phyloP scores from a whole-genome alignment of 345 rosid species.

The Anastatica hierochuntica region DNA sequence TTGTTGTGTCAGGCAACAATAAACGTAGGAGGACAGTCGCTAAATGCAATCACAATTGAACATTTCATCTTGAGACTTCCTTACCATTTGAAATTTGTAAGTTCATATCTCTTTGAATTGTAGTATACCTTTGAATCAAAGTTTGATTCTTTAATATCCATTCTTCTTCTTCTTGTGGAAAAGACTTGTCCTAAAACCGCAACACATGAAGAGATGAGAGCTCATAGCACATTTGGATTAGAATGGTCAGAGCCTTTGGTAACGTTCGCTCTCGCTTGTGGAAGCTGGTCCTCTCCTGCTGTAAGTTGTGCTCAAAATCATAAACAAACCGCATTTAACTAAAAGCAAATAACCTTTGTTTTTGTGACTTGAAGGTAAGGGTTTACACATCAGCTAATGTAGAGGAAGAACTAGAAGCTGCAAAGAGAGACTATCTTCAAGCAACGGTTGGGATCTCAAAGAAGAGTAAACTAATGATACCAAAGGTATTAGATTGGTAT shows the following conservation, averaged over 20 bases:
- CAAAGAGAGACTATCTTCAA: constrained; percentile 73
- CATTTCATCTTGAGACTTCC: constrained; percentile 91
- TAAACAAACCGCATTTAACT: too few relatives aligned
- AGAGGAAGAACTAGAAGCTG: constrained; percentile 69
- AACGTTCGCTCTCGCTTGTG: constrained; percentile 80
- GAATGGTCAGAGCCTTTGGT: constrained; percentile 91
- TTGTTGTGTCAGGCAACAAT: constrained; percentile 58
- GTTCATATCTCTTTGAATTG: constrained; percentile 19
- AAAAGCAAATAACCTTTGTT: too few relatives aligned
- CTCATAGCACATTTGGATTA: constrained; percentile 49
- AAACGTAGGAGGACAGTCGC: constrained; percentile 58
- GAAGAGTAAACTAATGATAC: constrained; percentile 57
- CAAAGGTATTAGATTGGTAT: constrained; percentile 84
- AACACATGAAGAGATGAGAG: constrained; percentile 63
- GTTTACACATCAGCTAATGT: constrained; percentile 65
- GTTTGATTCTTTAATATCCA: neutral
- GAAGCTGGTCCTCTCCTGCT: constrained; percentile 94
- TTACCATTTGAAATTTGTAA: constrained; percentile 78
- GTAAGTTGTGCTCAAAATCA: constrained; percentile 43
- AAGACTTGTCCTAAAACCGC: constrained; percentile 67
- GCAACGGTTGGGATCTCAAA: constrained; percentile 73
- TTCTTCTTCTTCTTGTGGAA: neutral
- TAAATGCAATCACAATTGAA: constrained; percentile 79
- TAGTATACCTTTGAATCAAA: neutral
- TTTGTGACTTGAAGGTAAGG: constrained; percentile 43